These are phyloP conservation scores for Aspergillus nomiae DNA, from an alignment of 2,329 filamentous ascomycete species.

Conservation along the genomic window DNA sequence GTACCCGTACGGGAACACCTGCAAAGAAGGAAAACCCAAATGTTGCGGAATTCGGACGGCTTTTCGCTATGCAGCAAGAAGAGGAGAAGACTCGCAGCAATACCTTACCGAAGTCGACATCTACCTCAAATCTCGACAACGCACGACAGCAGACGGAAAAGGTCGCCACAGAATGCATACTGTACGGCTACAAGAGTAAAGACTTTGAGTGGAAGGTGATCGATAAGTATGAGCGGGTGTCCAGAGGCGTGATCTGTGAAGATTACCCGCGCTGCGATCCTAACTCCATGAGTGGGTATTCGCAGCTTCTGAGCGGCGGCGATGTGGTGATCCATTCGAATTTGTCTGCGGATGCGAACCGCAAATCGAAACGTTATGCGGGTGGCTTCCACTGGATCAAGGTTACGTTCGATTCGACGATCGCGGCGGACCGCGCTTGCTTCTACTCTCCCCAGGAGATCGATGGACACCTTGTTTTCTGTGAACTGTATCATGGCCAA, in stretches of 20 bases:
- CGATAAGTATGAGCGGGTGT: constrained; percentile 83
- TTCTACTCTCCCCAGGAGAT: constrained; percentile 72
- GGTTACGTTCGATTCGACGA: constrained; percentile 74
- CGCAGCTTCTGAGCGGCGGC: constrained; percentile 71
- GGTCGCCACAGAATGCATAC: constrained; percentile 74
- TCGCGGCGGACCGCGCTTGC: constrained; percentile 69
- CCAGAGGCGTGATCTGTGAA: constrained; percentile 79
- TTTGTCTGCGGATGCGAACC: constrained; percentile 71
- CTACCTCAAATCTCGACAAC: constrained; percentile 44
- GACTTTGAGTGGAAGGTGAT: constrained; percentile 77
- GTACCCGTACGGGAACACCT: constrained; percentile 61
- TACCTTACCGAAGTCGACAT: constrained; percentile 41
- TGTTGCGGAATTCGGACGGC: constrained; percentile 49
- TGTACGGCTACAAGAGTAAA: constrained; percentile 78
- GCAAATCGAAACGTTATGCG: constrained; percentile 77
- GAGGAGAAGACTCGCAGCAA: constrained; percentile 39
- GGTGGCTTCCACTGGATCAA: constrained; percentile 93
- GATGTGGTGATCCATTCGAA: constrained; percentile 68
- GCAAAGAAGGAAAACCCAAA: constrained; percentile 60
- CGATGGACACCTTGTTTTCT: constrained; percentile 69
- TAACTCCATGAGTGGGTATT: constrained; percentile 68
- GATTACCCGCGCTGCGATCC: constrained; percentile 90
- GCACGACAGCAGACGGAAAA: constrained; percentile 45
- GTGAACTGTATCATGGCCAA: constrained; percentile 68
- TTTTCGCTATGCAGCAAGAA: constrained; percentile 49